Base-by-base conservation (phyloP, 2,329 filamentous ascomycete species). In the Chaetoscypha palmicola region DNA sequence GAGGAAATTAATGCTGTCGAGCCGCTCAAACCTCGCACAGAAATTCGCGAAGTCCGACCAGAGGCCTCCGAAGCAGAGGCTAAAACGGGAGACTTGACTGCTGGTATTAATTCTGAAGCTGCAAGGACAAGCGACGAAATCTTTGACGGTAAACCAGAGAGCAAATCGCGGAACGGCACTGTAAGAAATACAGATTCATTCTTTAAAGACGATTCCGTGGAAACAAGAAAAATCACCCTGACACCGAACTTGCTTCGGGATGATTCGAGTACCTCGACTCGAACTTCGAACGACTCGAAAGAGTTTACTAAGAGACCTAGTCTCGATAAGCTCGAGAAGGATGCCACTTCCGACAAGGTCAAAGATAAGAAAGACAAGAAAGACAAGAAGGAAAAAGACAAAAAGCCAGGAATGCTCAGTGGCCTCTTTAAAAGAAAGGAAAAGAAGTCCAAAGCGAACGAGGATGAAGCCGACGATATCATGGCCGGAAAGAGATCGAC, bases 201-300 rank as follows among this genome's bases (percentile, higher is more conserved):
- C 71, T 96, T 96, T 72, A 94, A 89, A 64, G 92, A 97, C 59
- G 91, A 98, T 59, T 88, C 79, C 23, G 84, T 88, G 28, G 92
- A 97, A 65, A 96, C 92, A 2, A 89, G 94, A 65, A 97, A 97
- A 69, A 97, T 98, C 54, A 94, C 90, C 0, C 76, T 98, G 34
- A 98, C 92, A 3, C 92, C 92, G 1, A 94, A 94, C 55, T 68
- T 98, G 41, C 70, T 97, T 31, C 81, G 91, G 32, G 91, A 97
- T 54, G 90, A 96, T 55, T 74, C 52, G 66, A 71, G 31, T 54
- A 57, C 58, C 19, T 60, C 61, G 23, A 58, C 56, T 10, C 63
- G 72, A 47, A 59, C 56, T 21, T 69, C 68, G 3, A 65, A 62
- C 49, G 66, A 68, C 19, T 66, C 64, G 2, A 66, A 71, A 59